phyloP scores from a whole-genome alignment of 306 rosid species.

The Dryas alaskensis region DNA sequence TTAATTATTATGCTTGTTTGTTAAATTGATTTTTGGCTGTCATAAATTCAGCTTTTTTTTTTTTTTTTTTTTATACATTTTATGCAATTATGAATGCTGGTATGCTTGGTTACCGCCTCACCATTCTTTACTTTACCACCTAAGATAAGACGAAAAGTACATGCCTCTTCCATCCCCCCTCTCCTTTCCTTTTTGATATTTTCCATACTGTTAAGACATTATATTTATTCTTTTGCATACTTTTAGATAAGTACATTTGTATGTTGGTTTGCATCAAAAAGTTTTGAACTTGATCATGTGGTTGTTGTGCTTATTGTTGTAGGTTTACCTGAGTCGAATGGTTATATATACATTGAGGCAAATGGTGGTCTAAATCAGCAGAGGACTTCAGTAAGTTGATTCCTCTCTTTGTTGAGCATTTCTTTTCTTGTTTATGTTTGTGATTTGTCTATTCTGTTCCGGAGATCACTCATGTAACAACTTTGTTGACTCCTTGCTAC shows the following conservation, averaged over 20 bases:
- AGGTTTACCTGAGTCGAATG: conserved; percentile 88
- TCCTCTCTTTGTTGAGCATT: conserved; percentile 9
- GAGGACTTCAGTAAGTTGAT: conserved; percentile 79
- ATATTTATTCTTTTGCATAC: neutral
- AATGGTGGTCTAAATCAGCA: conserved; percentile 98
- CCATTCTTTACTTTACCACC: neutral
- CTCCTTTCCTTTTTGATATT: neutral
- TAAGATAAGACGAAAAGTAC: neutral
- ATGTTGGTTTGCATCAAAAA: neutral
- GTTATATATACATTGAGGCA: conserved; percentile 91
- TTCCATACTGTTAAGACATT: neutral
- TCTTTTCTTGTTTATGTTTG: conserved; percentile 12
- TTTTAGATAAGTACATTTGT: neutral
- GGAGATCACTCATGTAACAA: conserved; percentile 21
- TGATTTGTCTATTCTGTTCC: neutral
- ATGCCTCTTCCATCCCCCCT: neutral
- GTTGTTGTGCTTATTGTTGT: conserved; percentile 22
- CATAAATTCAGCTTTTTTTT: neutral
- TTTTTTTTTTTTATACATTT: neutral
- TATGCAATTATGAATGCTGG: neutral
- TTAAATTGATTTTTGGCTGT: neutral
- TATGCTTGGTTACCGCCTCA: neutral
- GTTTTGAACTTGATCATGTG: conserved; percentile 12
- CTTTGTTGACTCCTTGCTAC: conserved; percentile 25
- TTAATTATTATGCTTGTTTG: neutral